phyloP scores from a whole-genome alignment of 371 early-diverging fungal genomes.

The Blastocladiella emersonii region DNA sequence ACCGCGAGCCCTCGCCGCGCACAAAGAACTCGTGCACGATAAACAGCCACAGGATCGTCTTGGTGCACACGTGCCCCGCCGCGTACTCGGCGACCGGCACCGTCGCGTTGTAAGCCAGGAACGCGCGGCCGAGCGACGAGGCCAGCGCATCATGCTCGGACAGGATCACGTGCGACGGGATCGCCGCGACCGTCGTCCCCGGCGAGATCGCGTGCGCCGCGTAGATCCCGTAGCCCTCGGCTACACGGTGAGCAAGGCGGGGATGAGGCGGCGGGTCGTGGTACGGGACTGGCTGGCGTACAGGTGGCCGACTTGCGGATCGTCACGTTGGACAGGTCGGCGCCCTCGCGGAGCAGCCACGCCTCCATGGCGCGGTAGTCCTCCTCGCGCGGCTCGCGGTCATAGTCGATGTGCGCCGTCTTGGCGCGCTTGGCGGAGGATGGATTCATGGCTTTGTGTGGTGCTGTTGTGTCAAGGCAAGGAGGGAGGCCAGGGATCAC shows the following conservation, averaged over 20 bases:
- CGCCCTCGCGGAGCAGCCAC: conserved; percentile 1
- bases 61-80: conserved; percentile 1
- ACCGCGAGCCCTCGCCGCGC: not conserved
- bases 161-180: not conserved
- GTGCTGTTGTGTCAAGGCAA: no score
- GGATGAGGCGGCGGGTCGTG: no score
- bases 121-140: not conserved
- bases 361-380: not conserved
- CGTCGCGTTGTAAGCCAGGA: not conserved
- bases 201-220: not conserved
- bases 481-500: no score
- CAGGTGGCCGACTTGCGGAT: not conserved
- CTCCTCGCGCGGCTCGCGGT: not conserved
- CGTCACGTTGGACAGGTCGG: not conserved
- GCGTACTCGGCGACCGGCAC: not conserved
- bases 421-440: not conserved
- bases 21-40: not conserved
- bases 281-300: not conserved
- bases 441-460: no score
- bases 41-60: not conserved
- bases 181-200: not conserved
- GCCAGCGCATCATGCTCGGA: not conserved
- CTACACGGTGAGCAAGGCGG: no score
- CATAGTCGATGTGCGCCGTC: not conserved
- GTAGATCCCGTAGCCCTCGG: not conserved